Evolutionary conservation across 2,329 filamentous ascomycete species (phyloP).

Genomic region (Hypoxylon sp.): DNA sequence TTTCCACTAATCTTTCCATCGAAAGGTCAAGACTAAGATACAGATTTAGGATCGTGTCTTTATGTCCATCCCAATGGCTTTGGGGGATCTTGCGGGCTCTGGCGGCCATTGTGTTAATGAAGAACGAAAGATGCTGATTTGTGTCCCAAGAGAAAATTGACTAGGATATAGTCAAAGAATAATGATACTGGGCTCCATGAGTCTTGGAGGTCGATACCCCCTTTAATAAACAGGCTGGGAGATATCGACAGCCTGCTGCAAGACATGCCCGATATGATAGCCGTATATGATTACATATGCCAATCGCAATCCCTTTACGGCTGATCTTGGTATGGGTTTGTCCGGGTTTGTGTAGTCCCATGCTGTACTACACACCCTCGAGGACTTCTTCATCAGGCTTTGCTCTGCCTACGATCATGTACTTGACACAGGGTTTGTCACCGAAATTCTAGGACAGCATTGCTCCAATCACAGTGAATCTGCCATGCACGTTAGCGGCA

Average conservation of each 20-base stretch:
- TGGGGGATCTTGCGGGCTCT: constrained; percentile 25
- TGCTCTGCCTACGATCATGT: background rate
- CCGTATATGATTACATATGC: background rate
- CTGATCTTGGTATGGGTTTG: background rate
- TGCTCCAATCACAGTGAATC: background rate
- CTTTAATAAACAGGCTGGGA: background rate
- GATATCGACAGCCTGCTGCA: background rate
- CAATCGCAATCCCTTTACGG: background rate
- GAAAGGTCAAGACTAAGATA: constrained; percentile 19
- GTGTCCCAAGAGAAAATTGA: background rate
- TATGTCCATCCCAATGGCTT: constrained; percentile 26
- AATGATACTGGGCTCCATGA: background rate
- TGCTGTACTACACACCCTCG: background rate
- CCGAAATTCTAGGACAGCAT: background rate
- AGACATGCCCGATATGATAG: background rate
- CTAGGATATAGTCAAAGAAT: background rate
- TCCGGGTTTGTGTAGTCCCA: background rate
- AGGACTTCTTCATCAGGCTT: background rate
- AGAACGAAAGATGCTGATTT: background rate
- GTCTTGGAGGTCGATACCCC: background rate
- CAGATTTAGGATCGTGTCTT: constrained; percentile 27
- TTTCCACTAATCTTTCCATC: constrained; percentile 8
- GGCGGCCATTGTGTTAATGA: constrained; percentile 22
- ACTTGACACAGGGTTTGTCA: background rate
- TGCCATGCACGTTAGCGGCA: background rate